phyloP scores from a whole-genome alignment of 1,284 basidiomycete genomes.

The Papiliotrema laurentii region DNA sequence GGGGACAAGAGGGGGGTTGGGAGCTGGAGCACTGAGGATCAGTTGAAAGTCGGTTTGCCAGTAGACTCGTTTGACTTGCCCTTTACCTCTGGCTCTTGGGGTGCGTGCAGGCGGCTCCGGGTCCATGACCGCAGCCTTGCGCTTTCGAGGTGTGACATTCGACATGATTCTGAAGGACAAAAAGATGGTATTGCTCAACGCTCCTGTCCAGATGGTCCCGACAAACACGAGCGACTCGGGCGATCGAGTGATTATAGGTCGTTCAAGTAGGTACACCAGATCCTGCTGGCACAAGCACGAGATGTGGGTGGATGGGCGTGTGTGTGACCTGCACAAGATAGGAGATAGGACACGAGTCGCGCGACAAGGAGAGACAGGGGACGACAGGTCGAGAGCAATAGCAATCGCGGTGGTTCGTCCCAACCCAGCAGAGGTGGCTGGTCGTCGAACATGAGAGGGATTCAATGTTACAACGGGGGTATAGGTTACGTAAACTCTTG shows the following conservation, averaged over 20 bases:
- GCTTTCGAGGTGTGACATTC: conserved; percentile 29
- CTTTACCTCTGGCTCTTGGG: no score
- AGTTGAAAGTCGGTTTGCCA: no score
- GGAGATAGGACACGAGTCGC: neutral
- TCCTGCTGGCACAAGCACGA: conserved; percentile 1
- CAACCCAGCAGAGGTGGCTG: no score
- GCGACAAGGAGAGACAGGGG: neutral
- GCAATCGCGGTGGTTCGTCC: no score
- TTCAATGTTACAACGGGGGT: no score
- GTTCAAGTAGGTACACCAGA: neutral
- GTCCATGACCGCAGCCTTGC: conserved; percentile 14
- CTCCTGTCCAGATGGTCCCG: conserved; percentile 2
- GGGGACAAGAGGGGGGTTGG: conserved; percentile 34
- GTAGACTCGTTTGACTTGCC: no score
- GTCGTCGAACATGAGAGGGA: no score
- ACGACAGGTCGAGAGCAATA: no score
- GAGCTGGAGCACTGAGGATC: conserved; percentile 19
- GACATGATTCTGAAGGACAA: conserved; percentile 4
- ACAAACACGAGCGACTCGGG: no score
- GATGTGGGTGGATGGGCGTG: neutral
- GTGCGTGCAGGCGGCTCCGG: conserved; percentile 7
- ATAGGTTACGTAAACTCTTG: no score
- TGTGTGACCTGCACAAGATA: conserved; percentile 3
- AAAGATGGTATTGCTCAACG: conserved; percentile 3
- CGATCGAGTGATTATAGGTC: no score